Evolutionary conservation across 2,329 filamentous ascomycete species (phyloP).

Genomic region (Neofusicoccum umdonicola): DNA sequence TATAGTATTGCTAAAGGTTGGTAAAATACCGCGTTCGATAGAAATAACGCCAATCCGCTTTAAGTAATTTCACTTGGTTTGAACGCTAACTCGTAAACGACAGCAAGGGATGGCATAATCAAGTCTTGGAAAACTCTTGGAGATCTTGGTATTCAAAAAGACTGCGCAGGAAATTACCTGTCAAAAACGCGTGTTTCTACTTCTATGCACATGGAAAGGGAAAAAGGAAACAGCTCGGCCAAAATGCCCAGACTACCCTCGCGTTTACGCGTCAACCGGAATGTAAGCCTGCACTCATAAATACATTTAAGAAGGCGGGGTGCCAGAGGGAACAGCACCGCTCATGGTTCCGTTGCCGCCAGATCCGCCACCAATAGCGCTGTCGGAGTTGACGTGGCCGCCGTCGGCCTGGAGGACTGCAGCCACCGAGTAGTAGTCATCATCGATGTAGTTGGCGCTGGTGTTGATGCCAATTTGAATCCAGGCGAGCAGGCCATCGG

Average conservation of each 20-base stretch:
- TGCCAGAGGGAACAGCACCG: constrained; percentile 3
- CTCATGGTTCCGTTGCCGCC: constrained; percentile 3
- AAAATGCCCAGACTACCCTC: too few species aligned
- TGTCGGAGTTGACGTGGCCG: constrained; percentile 8
- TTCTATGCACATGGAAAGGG: too few species aligned
- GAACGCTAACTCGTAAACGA: not conserved
- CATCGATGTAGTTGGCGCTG: constrained; percentile 14
- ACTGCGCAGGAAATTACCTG: not conserved
- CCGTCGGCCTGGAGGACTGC: constrained; percentile 13
- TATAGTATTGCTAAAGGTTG: too few species aligned
- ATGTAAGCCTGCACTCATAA: not conserved
- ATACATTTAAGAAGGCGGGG: not conserved
- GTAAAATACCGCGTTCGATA: too few species aligned
- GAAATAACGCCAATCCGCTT: too few species aligned
- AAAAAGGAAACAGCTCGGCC: too few species aligned
- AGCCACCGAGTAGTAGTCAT: constrained; percentile 12
- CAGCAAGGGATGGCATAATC: not conserved
- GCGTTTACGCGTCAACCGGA: not conserved
- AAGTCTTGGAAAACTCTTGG: not conserved
- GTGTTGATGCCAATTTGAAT: constrained; percentile 21
- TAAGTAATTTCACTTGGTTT: too few species aligned
- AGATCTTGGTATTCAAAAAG: not conserved
- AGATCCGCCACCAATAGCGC: not conserved
- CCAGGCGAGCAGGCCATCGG: constrained; percentile 34
- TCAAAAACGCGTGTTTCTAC: too few species aligned